phyloP scores from a whole-genome alignment of 495 filamentous ascomycete genomes.

The Saxispiralis lemnorum region DNA sequence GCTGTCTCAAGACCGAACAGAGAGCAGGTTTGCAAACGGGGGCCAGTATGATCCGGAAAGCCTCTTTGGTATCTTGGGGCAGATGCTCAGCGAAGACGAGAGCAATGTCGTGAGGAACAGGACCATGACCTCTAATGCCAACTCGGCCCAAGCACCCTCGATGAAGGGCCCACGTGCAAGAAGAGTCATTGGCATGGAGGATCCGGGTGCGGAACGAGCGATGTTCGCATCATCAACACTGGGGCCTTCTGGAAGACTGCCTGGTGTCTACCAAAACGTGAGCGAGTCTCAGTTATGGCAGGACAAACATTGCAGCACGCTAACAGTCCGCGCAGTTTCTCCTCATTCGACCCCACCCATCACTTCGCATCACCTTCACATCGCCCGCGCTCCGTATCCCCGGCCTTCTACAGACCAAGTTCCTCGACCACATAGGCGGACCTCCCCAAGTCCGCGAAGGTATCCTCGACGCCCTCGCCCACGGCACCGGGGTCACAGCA shows the following conservation, averaged over 20 bases:
- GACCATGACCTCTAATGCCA: slow-evolving; percentile 1
- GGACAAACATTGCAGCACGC: background rate
- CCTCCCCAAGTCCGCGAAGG: slow-evolving; percentile 22
- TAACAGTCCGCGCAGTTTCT: slow-evolving; percentile 17
- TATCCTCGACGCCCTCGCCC: slow-evolving; percentile 19
- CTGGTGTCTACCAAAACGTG: slow-evolving; percentile 26
- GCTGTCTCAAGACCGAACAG: slow-evolving; percentile 20
- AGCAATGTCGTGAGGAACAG: slow-evolving; percentile 12
- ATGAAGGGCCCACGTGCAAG: slow-evolving; percentile 3
- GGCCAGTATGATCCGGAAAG: slow-evolving; percentile 5
- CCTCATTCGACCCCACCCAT: slow-evolving; percentile 26
- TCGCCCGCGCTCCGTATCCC: slow-evolving; percentile 25
- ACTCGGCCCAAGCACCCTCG: slow-evolving; percentile 1
- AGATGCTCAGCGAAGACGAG: slow-evolving; percentile 23
- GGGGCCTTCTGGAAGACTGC: slow-evolving; percentile 23
- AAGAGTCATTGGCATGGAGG: slow-evolving; percentile 18
- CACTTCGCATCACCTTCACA: slow-evolving; percentile 27
- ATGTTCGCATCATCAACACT: slow-evolving; percentile 17
- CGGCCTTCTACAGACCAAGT: slow-evolving; percentile 22
- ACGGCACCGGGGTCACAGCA: slow-evolving; percentile 23
- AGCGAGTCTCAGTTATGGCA: background rate
- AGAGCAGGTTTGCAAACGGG: slow-evolving; percentile 9
- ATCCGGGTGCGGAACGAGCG: slow-evolving; percentile 13
- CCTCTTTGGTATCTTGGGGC: slow-evolving; percentile 17
- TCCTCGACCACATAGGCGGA: slow-evolving; percentile 24